phyloP scores from a whole-genome alignment of 192 early-diverging fungal species.

The Linnemannia elongata region DNA sequence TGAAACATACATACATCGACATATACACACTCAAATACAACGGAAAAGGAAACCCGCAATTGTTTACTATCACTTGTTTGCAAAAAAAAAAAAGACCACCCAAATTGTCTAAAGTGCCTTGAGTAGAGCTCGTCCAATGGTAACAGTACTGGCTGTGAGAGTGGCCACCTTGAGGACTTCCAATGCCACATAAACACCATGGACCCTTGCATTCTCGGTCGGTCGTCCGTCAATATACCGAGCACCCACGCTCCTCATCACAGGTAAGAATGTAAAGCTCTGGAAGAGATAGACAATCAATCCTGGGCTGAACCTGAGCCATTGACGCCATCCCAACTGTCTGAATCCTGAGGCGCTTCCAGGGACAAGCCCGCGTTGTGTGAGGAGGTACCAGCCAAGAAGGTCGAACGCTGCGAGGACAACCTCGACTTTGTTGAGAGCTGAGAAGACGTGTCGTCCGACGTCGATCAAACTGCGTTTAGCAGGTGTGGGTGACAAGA shows the following conservation, averaged over 20 bases:
- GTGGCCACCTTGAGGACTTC: constrained; percentile 34
- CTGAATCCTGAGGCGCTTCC: background rate
- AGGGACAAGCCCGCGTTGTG: constrained; percentile 23
- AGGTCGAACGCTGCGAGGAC: constrained; percentile 46
- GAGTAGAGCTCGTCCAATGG: constrained; percentile 25
- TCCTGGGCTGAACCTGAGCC: constrained; percentile 28
- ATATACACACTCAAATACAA: background rate
- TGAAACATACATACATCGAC: background rate
- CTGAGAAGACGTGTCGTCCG: constrained; percentile 58
- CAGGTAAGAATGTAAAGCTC: constrained; percentile 39
- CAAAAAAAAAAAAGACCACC: background rate
- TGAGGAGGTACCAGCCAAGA: constrained; percentile 42
- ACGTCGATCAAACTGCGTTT: constrained; percentile 42
- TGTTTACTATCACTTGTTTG: background rate
- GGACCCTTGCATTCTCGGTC: constrained; percentile 18
- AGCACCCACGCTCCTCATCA: constrained; percentile 18
- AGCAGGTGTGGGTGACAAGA: constrained; percentile 39
- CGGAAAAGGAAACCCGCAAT: background rate
- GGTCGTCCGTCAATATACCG: constrained; percentile 36
- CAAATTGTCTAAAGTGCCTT: background rate
- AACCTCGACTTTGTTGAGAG: constrained; percentile 54
- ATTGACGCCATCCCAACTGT: constrained; percentile 2
- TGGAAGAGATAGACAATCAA: constrained; percentile 33
- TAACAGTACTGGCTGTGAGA: constrained; percentile 18
- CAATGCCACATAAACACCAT: constrained; percentile 36